Evolutionary conservation across 164 flowering plant species (phyloP).

Genomic region (Berberis thunbergii): DNA sequence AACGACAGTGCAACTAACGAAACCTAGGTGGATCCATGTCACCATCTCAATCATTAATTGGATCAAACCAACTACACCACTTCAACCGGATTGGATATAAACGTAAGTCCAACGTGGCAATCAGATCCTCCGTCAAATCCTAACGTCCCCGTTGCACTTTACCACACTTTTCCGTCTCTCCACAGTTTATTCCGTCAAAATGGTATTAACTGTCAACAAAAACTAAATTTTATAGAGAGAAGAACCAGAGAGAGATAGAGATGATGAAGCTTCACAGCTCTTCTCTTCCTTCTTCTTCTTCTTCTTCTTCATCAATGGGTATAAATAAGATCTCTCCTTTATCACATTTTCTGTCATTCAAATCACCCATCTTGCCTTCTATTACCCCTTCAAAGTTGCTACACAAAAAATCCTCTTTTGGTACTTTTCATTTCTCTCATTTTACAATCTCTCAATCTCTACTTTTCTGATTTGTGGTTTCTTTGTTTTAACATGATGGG

Average conservation of each 20-base stretch:
- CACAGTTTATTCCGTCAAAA: background rate
- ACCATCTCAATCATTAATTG: too few species aligned
- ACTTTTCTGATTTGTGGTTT: background rate
- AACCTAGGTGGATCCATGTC: too few species aligned
- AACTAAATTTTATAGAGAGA: too few species aligned
- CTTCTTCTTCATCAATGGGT: too few species aligned
- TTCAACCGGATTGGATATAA: background rate
- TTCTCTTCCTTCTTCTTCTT: too few species aligned
- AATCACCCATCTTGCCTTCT: background rate
- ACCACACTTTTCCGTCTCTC: background rate
- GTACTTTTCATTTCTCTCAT: background rate
- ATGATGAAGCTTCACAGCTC: too few species aligned
- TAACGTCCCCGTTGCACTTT: background rate
- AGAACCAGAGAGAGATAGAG: too few species aligned
- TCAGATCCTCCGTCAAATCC: background rate
- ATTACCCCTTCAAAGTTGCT: background rate
- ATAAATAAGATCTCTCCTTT: too few species aligned
- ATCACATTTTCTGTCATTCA: background rate
- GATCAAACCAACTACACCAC: too few species aligned
- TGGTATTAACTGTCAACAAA: background rate
- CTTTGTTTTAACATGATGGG: conserved; percentile 7
- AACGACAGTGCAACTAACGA: too few species aligned
- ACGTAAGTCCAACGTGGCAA: conserved; percentile 9
- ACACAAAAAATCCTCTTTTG: background rate
- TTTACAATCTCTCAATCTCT: background rate